Conservation (phyloP, 2,329 filamentous ascomycete genomes). For the Periglandula ipomoeae region DNA sequence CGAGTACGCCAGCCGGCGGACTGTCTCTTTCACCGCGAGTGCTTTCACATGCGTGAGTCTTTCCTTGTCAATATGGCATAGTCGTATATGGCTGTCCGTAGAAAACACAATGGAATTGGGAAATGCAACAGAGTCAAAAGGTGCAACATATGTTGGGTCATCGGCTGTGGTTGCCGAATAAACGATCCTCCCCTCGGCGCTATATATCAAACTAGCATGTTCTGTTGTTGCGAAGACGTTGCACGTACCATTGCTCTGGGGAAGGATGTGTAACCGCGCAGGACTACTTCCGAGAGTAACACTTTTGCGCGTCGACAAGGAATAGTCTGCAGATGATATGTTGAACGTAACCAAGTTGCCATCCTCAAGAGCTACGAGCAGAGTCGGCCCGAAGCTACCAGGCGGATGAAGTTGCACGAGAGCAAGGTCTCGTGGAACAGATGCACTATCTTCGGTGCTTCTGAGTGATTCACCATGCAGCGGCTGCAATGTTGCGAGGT, state of each 20-base stretch:
- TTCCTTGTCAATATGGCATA: conserved; percentile 74
- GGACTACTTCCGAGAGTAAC: conserved; percentile 80
- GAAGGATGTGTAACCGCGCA: conserved; percentile 70
- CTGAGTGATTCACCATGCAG: conserved; percentile 56
- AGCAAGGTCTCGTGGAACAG: conserved; percentile 73
- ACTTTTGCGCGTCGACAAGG: conserved; percentile 65
- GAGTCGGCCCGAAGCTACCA: conserved; percentile 50
- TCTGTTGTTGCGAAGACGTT: conserved; percentile 92
- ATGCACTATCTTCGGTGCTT: conserved; percentile 54
- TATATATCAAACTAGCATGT: conserved; percentile 88
- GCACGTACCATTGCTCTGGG: conserved; percentile 55
- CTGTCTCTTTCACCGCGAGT: conserved; percentile 69
- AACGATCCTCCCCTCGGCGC: conserved; percentile 74
- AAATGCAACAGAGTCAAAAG: conserved; percentile 74
- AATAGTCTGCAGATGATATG: conserved; percentile 51
- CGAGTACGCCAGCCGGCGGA: conserved; percentile 81
- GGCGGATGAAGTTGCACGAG: conserved; percentile 69
- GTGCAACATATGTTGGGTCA: conserved; percentile 69
- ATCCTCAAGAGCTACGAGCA: conserved; percentile 88
- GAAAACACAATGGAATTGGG: conserved; percentile 75
- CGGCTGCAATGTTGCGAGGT: conserved; percentile 55
- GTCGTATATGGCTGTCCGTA: conserved; percentile 64
- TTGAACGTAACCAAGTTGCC: conserved; percentile 82
- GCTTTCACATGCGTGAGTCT: conserved; percentile 82
- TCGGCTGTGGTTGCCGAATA: conserved; percentile 93